phyloP scores from a whole-genome alignment of 371 early-diverging fungal species.

The Rhizomucor miehei region DNA sequence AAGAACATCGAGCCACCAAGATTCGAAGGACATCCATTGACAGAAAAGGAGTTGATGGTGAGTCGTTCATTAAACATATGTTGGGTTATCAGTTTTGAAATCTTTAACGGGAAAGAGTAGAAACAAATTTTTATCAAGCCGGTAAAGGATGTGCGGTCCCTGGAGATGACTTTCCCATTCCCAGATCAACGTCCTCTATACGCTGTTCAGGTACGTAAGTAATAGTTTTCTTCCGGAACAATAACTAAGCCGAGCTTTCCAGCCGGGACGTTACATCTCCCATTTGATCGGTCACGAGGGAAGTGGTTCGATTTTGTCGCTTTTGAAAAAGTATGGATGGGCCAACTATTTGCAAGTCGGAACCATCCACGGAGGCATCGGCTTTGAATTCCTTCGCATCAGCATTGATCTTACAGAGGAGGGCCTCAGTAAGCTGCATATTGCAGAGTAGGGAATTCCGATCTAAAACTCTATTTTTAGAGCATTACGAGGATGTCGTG shows the following conservation, averaged over 20 bases:
- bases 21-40: slow-evolving; percentile 74
- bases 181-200: slow-evolving; percentile 70
- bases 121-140: slow-evolving; percentile 77
- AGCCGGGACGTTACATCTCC: slow-evolving; percentile 73
- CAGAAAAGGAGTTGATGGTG: slow-evolving; percentile 70
- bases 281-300: slow-evolving; percentile 85
- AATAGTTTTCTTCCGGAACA: neutral
- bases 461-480: slow-evolving; percentile 19
- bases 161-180: slow-evolving; percentile 86
- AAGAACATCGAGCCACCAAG: slow-evolving; percentile 69
- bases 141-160: slow-evolving; percentile 74
- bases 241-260: neutral
- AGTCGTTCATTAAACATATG: slow-evolving; percentile 2
- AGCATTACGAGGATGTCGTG: slow-evolving; percentile 74
- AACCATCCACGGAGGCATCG: slow-evolving; percentile 60
- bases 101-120: slow-evolving; percentile 20
- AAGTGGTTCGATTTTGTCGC: slow-evolving; percentile 81
- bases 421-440: slow-evolving; percentile 60
- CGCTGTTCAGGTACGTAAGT: slow-evolving; percentile 45
- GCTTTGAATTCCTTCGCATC: slow-evolving; percentile 82
- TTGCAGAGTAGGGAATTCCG: neutral
- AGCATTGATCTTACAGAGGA: slow-evolving; percentile 79
- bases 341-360: slow-evolving; percentile 77
- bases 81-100: neutral
- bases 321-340: slow-evolving; percentile 86